Evolutionary conservation across 2,329 filamentous ascomycete genomes (phyloP).

Genomic region (Curvularia verruculosa): DNA sequence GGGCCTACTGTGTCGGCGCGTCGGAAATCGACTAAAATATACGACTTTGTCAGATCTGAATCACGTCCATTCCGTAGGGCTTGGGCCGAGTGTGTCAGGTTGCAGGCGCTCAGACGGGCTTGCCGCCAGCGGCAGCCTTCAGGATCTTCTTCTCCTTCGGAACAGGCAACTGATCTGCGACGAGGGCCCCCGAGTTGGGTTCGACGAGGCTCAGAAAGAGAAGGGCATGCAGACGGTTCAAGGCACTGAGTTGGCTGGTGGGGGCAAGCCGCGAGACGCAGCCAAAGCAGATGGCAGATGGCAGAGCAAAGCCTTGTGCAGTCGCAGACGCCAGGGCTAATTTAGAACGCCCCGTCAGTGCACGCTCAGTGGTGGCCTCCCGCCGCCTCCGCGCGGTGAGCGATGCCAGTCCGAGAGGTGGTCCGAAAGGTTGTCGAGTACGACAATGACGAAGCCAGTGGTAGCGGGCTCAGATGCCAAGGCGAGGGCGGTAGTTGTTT

Average conservation of each 20-base stretch:
- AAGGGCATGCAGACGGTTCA: neutral
- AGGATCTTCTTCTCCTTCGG: slow-evolving; percentile 38
- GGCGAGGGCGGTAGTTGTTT: slow-evolving; percentile 2
- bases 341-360: slow-evolving; percentile 14
- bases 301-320: neutral
- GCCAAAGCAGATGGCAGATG: neutral
- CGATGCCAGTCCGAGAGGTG: slow-evolving; percentile 10
- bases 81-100: slow-evolving; percentile 30
- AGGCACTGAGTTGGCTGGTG: neutral
- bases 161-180: slow-evolving; percentile 41
- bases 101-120: slow-evolving; percentile 35
- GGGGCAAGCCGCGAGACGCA: slow-evolving; percentile 7
- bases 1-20: slow-evolving; percentile 20
- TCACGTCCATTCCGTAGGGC: slow-evolving; percentile 14
- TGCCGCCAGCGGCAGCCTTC: slow-evolving; percentile 37
- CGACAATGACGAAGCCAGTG: too few relatives aligned
- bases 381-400: slow-evolving; percentile 16
- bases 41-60: slow-evolving; percentile 18
- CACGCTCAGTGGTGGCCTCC: slow-evolving; percentile 11
- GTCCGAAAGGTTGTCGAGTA: slow-evolving; percentile 15
- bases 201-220: slow-evolving; percentile 35
- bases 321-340: slow-evolving; percentile 10
- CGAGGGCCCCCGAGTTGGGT: slow-evolving; percentile 36
- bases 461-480: slow-evolving; percentile 11
- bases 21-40: slow-evolving; percentile 20